Evolutionary conservation across 345 rosid species (phyloP), one percentile per base, ranked within the genome.

Genomic region (Hypericum perforatum): DNA sequence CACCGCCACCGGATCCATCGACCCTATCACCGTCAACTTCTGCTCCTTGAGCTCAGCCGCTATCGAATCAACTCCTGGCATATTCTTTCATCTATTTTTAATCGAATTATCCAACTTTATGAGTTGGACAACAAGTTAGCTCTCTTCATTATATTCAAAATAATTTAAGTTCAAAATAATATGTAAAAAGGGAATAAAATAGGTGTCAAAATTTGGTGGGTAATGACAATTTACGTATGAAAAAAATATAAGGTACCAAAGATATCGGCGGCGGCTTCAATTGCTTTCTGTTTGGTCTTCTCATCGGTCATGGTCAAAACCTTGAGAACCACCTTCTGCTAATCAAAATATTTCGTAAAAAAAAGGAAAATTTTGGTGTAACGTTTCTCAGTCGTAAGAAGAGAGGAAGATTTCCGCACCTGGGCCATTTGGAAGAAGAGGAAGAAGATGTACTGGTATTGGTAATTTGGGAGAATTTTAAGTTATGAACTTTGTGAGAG

Each of bases 231-330:
- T 10, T 9, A 12, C 12, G 45, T 9, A n/a, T n/a, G n/a, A n/a
- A 11, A 29, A 36, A 42, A 5, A 15, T n/a, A n/a, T n/a, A 32
- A 43, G 39, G 13, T 59, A 87, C 98, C 96, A 38, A 41, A 82
- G 42, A 85, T 85, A 70, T 87, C 92, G 61, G 96, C 95, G 46
- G 90, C 88, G 53, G 92, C 96, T 72, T 76, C 90, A 5, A 91
- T 78, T 52, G 96, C 95, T 63, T 87, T 87, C 73, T 84, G 92
- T 76, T 85, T 91, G 5, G 95, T 82, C 62, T 76, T 91, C 0
- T 85, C 96, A 58, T 91, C 95, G 7, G 92, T 85, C 95, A 91
- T 91, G 65, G 95, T 87, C 69, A 85, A 56, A 32, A 91, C 80
- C 81, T 81, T 91, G 52, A 91, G 41, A 49, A 91, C 85, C 67